Evolutionary conservation across 129 eudicot genomes (phyloP), one percentile per base, ranked within the genome.

Genomic region (Kitagawia praeruptora): DNA sequence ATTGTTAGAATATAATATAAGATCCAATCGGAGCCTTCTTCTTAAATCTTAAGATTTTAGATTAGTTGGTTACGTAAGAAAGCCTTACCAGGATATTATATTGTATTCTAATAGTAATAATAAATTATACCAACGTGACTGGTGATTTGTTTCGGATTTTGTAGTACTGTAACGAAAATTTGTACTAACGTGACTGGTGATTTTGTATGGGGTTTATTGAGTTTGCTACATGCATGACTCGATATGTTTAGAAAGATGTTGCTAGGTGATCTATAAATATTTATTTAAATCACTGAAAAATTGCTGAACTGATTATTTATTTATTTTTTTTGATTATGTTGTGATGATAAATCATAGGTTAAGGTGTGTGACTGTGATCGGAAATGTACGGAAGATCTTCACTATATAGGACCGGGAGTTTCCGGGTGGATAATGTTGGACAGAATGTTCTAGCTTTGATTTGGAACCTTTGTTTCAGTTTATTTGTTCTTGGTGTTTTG

Each of bases 401-500:
- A 28, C 72, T 86, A 9, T 64, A 82, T 47, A 85, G 97, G 78
- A 80, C 80, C 51, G 93, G 89, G n/a, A 77, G 86, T 85, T 89
- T 91, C 79, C 87, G 98, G 80, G 89, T 91, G 54, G 98, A 94
- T 37, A 89, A 85, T 70, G 41, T 90, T 69, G 98, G 98, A 38
- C 96, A 86, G 63, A 84, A 94, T 75, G 98, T 97, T 3, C 67
- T 94, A 5, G 88, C 96, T 0, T 58, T 91, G 85, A 88, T 94
- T 53, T 83, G 87, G 63, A 94, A 90, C 81, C 81, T 94, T 11
- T 89, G 96, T 81, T 94, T 94, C 85, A 80, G 86, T 77, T 37
- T 90, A 19, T 91, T 94, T 64, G 97, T 91, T 12, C 41, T 90
- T 69, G 96, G 91, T 51, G 97, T 91, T 3, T 85, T 94, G 79